Percentiles rank a stretch among this genome's conserved stretches.
These are phyloP conservation scores for Sarocladiaceae sp. DNA, from an alignment of 2,329 filamentous ascomycete genomes.

Conservation along the genomic window DNA sequence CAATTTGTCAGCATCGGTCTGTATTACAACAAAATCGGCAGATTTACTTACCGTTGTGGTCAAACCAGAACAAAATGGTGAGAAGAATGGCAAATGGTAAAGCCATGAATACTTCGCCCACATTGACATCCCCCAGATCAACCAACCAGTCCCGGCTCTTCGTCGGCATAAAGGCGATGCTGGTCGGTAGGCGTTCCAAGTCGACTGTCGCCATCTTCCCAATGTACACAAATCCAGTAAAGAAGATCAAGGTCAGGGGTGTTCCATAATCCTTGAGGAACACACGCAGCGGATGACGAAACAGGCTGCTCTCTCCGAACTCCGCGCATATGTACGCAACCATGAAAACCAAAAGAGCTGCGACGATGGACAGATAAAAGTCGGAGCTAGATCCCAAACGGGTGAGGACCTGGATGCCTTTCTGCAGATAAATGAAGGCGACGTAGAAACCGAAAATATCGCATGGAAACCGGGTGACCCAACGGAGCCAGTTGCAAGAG, in stretches of 20 bases:
- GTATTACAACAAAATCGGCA: not conserved
- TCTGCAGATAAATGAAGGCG: constrained; percentile 86
- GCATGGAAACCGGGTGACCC: constrained; percentile 87
- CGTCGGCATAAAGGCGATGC: constrained; percentile 76
- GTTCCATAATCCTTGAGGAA: constrained; percentile 91
- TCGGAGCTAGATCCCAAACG: constrained; percentile 64
- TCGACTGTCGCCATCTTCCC: constrained; percentile 72
- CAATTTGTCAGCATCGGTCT: not conserved
- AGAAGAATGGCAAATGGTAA: constrained; percentile 82
- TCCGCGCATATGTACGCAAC: constrained; percentile 70
- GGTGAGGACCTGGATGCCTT: constrained; percentile 80
- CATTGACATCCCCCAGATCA: constrained; percentile 72
- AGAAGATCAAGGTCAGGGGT: constrained; percentile 78
- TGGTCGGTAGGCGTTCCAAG: constrained; percentile 69
- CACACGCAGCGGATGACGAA: constrained; percentile 69
- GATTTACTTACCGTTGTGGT: constrained; percentile 66
- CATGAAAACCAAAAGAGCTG: constrained; percentile 73
- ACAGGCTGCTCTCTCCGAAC: constrained; percentile 66
- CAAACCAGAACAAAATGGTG: constrained; percentile 85
- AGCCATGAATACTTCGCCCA: constrained; percentile 73
- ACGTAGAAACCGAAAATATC: constrained; percentile 95
- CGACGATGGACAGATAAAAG: constrained; percentile 75
- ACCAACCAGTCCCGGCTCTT: constrained; percentile 69
- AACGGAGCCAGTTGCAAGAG: constrained; percentile 81
- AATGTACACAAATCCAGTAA: constrained; percentile 84